Evolutionary conservation across 371 early-diverging fungal species (phyloP), one percentile per base, ranked within the genome.

Genomic region (Mucor mucedo): DNA sequence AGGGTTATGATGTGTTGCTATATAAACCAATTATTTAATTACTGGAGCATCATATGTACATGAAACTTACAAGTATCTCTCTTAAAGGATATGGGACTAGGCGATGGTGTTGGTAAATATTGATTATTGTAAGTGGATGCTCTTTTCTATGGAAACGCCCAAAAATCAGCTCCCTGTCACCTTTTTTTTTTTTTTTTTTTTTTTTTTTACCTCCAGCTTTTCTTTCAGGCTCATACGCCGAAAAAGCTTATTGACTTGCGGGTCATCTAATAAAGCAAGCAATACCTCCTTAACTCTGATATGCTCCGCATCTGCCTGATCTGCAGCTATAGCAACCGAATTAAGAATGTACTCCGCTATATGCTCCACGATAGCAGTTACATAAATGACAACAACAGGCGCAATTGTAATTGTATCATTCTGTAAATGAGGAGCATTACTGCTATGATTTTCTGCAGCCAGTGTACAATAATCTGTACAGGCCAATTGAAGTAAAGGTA

Each of bases 351-450:
- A 80, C 52, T 86, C 86, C 32, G 86, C 88, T 38, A 87, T 72
- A 62, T 86, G 84, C 54, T 87, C 88, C 39, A 87, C 62, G 13
- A 86, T 75, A 39, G 85, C 77, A 2, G 88, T 83, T 28, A 86
- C 65, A 68, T 85, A 87, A 56, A 87, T 80, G 45, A 82, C 79
- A 41, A 88, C 77, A 59, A 85, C 70, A 8, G 88, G 84, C 27
- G 85, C 80, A 44, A 86, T 79, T 16, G 64, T 45, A 30, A 62
- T 55, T 30, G 9, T n/a, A 6, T 16, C 8, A 14, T 35, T 9
- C 4, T 50, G 8, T 30, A n/a, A 48, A 21, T 66, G 54, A 14
- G 38, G 21, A 14, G 16, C 33, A 41, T 55, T 30, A 14, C 52
- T 33, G 5, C 38, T 39, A 38, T 35, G 35, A 35, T 35, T 35